Conservation (phyloP, 257 asterid species). For the Lantana camara region DNA sequence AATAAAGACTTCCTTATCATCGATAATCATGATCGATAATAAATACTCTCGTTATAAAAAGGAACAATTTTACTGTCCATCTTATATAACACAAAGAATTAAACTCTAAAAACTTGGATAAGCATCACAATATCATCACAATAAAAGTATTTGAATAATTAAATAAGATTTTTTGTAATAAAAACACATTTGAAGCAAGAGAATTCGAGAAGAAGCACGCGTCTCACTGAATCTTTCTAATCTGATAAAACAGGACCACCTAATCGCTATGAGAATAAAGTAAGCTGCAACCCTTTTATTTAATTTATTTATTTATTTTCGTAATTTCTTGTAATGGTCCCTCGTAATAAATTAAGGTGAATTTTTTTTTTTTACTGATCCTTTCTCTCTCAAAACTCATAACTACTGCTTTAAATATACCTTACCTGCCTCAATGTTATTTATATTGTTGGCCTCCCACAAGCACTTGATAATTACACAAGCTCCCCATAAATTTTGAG, state of each 20-base stretch:
- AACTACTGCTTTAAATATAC: constrained; percentile 12
- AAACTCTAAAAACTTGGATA: too few relatives aligned
- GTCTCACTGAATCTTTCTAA: constrained; percentile 3
- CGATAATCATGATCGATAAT: too few relatives aligned
- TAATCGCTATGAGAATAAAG: neutral
- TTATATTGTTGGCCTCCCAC: too few relatives aligned
- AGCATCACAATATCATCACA: too few relatives aligned
- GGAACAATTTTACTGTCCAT: too few relatives aligned
- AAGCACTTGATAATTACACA: too few relatives aligned
- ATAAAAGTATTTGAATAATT: too few relatives aligned
- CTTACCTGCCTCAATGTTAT: constrained; percentile 15
- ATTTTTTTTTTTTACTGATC: neutral
- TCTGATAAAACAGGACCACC: constrained; percentile 31
- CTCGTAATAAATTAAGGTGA: constrained; percentile 19
- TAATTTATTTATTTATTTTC: neutral
- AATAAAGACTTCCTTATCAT: too few relatives aligned
- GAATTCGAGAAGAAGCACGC: constrained; percentile 20
- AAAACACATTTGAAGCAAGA: neutral
- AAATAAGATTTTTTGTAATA: neutral
- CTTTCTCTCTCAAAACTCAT: neutral
- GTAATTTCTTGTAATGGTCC: constrained; percentile 28
- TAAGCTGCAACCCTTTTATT: neutral
- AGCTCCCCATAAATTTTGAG: neutral
- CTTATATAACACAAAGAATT: too few relatives aligned
- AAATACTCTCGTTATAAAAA: too few relatives aligned